A percentile compares a stretch with the other conserved stretches of the same genome.
Conservation (phyloP, 164 flowering plant genomes). For the Piper longum region DNA sequence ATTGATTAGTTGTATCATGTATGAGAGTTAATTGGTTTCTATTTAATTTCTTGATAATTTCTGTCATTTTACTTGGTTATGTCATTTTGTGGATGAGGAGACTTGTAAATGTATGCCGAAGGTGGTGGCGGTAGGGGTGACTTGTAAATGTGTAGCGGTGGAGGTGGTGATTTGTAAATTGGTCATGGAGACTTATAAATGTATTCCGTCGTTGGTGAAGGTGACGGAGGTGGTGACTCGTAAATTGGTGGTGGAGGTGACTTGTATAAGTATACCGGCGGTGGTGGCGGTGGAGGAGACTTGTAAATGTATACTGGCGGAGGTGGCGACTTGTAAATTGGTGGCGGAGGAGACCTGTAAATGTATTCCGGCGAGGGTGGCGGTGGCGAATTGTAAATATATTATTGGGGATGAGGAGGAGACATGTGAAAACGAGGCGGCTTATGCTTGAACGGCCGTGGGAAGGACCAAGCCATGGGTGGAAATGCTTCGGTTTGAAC, state of each 20-base stretch:
- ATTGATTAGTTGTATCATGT: too few relatives aligned
- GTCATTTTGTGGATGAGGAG: constrained; percentile 1
- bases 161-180: background rate
- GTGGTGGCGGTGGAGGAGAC: too few relatives aligned
- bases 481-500: background rate
- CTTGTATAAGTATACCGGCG: too few relatives aligned
- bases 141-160: background rate
- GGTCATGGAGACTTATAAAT: too few relatives aligned
- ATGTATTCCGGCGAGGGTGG: background rate
- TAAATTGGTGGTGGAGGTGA: too few relatives aligned
- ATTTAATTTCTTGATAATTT: too few relatives aligned
- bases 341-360: constrained; percentile 5
- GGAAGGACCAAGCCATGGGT: background rate
- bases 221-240: too few relatives aligned
- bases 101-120: background rate
- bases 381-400: background rate
- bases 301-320: background rate
- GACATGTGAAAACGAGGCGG: too few relatives aligned
- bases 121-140: constrained; percentile 1
- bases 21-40: too few relatives aligned
- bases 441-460: too few relatives aligned
- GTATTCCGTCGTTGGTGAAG: too few relatives aligned
- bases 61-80: too few relatives aligned
- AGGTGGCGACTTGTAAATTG: background rate
- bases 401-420: background rate